Evolutionary conservation across 352 stramenopile genomes (phyloP).

Genomic region (Peronospora tabacina): DNA sequence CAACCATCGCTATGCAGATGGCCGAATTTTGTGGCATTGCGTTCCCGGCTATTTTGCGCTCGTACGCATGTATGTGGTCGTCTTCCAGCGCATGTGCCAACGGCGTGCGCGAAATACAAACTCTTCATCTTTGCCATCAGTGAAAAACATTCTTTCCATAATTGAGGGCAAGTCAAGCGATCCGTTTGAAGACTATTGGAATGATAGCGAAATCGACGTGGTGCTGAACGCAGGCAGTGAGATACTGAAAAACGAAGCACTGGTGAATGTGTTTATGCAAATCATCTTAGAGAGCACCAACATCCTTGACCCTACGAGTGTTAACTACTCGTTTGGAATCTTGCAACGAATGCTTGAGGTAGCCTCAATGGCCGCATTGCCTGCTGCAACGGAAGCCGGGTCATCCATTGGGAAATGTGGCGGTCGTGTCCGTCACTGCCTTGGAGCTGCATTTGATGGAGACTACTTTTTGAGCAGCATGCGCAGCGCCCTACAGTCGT

Average conservation of each 20-base stretch:
- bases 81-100: constrained; percentile 76
- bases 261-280: constrained; percentile 74
- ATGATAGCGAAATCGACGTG: constrained; percentile 42
- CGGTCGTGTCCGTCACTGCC: constrained; percentile 32
- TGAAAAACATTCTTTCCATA: constrained; percentile 58
- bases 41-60: constrained; percentile 71
- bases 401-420: constrained; percentile 17
- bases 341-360: constrained; percentile 69
- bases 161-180: constrained; percentile 43
- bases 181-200: constrained; percentile 75
- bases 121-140: constrained; percentile 29
- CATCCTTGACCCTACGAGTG: constrained; percentile 67
- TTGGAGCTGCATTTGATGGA: constrained; percentile 49
- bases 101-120: constrained; percentile 36
- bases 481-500: constrained; percentile 61
- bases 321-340: constrained; percentile 80
- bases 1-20: constrained; percentile 31
- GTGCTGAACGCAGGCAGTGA: constrained; percentile 50
- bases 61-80: constrained; percentile 50
- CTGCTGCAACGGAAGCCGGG: constrained; percentile 16
- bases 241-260: constrained; percentile 56
- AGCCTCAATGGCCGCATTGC: constrained; percentile 35
- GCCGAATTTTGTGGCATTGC: constrained; percentile 61
- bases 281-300: constrained; percentile 79
- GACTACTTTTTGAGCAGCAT: constrained; percentile 65